Evolutionary conservation across 768 basidiomycete genomes (phyloP), one percentile per base, ranked within the genome.

Genomic region (Calvatia gigantea): DNA sequence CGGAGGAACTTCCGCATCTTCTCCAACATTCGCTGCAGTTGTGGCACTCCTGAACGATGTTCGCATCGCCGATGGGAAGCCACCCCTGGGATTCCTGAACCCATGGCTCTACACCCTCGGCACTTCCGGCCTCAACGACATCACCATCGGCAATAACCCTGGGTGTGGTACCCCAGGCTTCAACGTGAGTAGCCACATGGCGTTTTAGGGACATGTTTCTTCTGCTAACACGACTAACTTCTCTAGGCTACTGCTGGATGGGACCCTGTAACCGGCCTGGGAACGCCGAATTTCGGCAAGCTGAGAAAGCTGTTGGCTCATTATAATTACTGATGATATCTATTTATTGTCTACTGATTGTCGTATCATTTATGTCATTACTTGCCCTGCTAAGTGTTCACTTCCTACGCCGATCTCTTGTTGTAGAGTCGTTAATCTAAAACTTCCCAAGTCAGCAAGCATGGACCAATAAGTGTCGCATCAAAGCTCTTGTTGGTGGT

Each of bases 41-140:
- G 72, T 88, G 15, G 75, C 86, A 2, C 75, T 89, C 58, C 68
- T 89, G 49, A 87, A 88, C 50, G 85, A 88, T 54, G 83, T 78
- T 2, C 78, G 83, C 6, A 65, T 86, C 23, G 67, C 68, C 2
- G 70, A 69, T 0, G 70, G 72, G 0, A 67, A 72, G 47, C 61
- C 68, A 8, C 54, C 84, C 23, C 69, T 88, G n/a, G 86, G 86
- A 0, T 86, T 87, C 69, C 69, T 89, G 57, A 87, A 87, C 65
- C 86, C 84, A 2, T 70, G 84, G 44, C 52, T 87, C 2, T 87
- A 88, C 63, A 65, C 65, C n/a, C 64, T 60, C 15, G 72, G 72
- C 4, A 50, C 62, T 5, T 38, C 47, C 6, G 77, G 70, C 0
- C 70, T 87, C 52, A 85, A 83, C 53, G 86, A 88, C 60, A 78